A percentile compares a stretch with the other conserved stretches of the same genome.
Evolutionary conservation across 1,139 yeast genomes (phyloP).

Genomic region (Suhomyces panamericanus): DNA sequence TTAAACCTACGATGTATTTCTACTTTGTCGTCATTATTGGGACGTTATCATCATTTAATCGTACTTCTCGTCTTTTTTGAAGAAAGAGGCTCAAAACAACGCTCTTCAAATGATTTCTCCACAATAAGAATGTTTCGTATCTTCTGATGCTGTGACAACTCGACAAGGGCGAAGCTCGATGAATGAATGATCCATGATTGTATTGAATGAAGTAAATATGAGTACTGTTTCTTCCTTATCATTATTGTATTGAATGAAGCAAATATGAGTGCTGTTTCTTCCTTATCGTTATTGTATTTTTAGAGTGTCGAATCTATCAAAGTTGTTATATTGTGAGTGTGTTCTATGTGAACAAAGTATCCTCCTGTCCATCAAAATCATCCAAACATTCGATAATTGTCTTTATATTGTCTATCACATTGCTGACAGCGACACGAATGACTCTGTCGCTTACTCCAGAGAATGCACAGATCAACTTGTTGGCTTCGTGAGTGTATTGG

Average conservation of each 20-base stretch:
- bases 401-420: slow-evolving; percentile 62
- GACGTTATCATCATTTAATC: neutral
- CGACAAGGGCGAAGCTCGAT: too few species aligned
- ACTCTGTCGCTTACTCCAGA: slow-evolving; percentile 62
- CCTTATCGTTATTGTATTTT: too few species aligned
- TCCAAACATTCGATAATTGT: slow-evolving; percentile 69
- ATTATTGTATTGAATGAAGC: too few species aligned
- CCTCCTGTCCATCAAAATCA: slow-evolving; percentile 50
- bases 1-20: neutral
- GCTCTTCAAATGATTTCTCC: neutral
- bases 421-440: slow-evolving; percentile 69
- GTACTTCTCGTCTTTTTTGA: neutral
- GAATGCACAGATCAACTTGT: slow-evolving; percentile 43
- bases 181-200: too few species aligned
- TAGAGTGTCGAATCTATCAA: neutral
- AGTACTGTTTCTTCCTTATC: too few species aligned
- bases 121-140: too few species aligned
- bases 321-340: too few species aligned
- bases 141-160: too few species aligned
- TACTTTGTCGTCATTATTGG: neutral
- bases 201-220: too few species aligned
- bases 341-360: slow-evolving; percentile 17
- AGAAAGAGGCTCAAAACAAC: too few species aligned
- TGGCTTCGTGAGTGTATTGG: slow-evolving; percentile 31
- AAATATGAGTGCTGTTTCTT: too few species aligned